Evolutionary conservation across 495 filamentous ascomycete species (phyloP), one percentile per base, ranked within the genome.

Genomic region (Physcia stellaris): DNA sequence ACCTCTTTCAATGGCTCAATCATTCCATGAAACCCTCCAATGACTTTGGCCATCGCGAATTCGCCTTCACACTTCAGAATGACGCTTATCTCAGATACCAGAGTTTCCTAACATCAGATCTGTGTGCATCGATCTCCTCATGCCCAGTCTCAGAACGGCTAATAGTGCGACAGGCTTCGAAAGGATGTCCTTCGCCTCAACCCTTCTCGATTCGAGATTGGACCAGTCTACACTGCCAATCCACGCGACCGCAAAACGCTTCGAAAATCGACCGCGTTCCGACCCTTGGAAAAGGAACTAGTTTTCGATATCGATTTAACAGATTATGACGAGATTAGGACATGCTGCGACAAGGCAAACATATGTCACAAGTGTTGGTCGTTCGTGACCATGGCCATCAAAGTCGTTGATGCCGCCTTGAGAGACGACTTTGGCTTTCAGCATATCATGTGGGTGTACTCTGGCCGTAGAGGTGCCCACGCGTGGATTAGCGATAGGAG

Each of bases 241-340:
- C 90, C 92, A 0, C 80, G 86, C 39, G 90, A 96, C 42, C 83
- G 92, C 49, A 98, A 98, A 60, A 75, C 74, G 0, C 60, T 94
- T 4, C 75, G 78, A 30, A 94, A 92, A 57, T 61, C 70, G 12
- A 69, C 67, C 38, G 64, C 69, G 6, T 87, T 90, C 56, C 68
- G 68, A 32, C 87, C 90, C 2, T 55, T 92, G 3, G 64, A 77
- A 1, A 96, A 96, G 53, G 90, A 98, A 57, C 61, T 98, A 12
- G 92, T 94, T 44, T 96, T 98, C 61, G 90, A 98, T 77, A 94
- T 98, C 47, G 90, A 98, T 71, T 68, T 98, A 69, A 95, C 88
- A 20, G 90, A 96, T 63, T 98, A 98, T 58, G 90, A 98, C 53
- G 83, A 93, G 33, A 82, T 96, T 47, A 79, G 90, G 17, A 94